These are phyloP conservation scores for Penicillium decumbens DNA, from an alignment of 2,329 filamentous ascomycete genomes.

Conservation along the genomic window DNA sequence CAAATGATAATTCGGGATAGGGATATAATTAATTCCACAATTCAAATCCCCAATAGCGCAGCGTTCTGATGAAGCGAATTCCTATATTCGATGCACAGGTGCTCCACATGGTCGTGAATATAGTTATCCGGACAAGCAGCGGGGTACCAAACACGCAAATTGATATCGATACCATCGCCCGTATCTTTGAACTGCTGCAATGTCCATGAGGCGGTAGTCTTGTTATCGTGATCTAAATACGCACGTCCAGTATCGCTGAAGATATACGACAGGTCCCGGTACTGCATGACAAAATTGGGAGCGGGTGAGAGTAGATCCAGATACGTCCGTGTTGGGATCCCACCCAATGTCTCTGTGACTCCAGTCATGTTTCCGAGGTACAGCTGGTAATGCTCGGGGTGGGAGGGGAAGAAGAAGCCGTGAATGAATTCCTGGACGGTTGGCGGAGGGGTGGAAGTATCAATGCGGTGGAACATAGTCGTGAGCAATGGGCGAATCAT, in stretches of 20 bases:
- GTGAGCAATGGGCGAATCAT: neutral
- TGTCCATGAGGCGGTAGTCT: neutral
- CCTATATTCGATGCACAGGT: neutral
- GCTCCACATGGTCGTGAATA: neutral
- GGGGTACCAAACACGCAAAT: neutral
- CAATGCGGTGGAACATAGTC: neutral
- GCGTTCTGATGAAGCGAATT: neutral
- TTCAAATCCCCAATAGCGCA: neutral
- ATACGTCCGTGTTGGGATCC: neutral
- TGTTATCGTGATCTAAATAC: neutral
- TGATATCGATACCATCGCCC: neutral
- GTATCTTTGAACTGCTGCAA: neutral
- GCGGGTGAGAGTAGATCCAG: neutral
- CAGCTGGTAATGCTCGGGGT: neutral
- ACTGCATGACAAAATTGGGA: neutral
- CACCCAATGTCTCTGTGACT: neutral
- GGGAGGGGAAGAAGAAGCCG: neutral
- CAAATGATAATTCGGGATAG: too few relatives aligned
- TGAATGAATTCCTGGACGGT: neutral
- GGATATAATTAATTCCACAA: neutral
- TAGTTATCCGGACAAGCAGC: neutral
- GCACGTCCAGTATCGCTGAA: neutral
- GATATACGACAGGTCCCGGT: neutral
- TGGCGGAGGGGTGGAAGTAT: neutral
- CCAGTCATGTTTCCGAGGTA: neutral